Evolutionary conservation across 139 green algal genomes (phyloP).

Genomic region (Chlorella sp.): DNA sequence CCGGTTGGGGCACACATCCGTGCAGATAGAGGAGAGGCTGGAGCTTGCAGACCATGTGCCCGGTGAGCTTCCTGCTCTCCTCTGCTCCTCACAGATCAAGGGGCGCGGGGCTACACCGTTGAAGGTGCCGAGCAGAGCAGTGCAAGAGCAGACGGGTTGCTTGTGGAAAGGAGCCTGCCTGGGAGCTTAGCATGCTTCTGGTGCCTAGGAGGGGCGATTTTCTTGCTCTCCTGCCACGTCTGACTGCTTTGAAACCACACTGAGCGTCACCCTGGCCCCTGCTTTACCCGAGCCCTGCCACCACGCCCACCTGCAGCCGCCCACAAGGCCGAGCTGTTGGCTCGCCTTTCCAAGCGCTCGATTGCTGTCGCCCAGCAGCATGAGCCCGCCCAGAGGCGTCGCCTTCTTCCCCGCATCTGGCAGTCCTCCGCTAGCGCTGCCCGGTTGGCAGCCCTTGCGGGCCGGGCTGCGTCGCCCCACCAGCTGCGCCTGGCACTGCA

Average conservation of each 20-base stretch:
- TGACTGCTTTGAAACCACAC: not conserved
- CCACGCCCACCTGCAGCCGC: not conserved
- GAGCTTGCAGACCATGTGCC: not conserved
- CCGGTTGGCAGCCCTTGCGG: not conserved
- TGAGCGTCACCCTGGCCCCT: not conserved
- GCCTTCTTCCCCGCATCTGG: not conserved
- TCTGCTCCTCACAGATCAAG: not conserved
- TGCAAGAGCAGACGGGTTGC: not conserved
- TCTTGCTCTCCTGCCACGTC: too few species aligned
- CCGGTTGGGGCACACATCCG: not conserved
- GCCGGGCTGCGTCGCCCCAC: not conserved
- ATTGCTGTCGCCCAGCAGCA: not conserved
- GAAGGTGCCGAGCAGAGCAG: not conserved
- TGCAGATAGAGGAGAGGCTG: not conserved
- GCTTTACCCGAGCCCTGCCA: not conserved
- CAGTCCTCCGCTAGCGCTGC: not conserved
- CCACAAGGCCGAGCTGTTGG: not conserved
- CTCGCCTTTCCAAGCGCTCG: not conserved
- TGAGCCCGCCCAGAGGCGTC: not conserved
- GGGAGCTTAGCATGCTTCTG: not conserved
- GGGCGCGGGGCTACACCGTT: not conserved
- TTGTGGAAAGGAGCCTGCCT: not conserved
- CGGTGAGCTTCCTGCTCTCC: not conserved
- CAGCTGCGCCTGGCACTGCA: conserved; percentile 5
- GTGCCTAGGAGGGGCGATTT: too few species aligned